Percentiles rank a stretch among this genome's conserved stretches.
Conservation (phyloP, 1,284 basidiomycete species). For the Ustilago crameri region DNA sequence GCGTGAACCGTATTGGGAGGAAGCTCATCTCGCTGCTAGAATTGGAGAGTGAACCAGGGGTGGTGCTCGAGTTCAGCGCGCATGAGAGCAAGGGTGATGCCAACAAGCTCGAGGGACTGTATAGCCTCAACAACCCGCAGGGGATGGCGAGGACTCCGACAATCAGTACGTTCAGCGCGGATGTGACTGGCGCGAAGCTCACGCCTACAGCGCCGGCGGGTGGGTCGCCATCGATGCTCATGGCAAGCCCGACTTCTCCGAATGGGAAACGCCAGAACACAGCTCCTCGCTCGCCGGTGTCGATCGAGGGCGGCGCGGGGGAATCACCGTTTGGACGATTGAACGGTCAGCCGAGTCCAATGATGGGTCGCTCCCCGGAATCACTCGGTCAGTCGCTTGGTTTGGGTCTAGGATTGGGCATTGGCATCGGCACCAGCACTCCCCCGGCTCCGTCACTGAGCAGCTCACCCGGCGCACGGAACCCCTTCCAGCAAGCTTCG, state of each 20-base stretch:
- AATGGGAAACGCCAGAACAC: slow-evolving; percentile 1
- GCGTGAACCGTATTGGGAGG: slow-evolving; percentile 82
- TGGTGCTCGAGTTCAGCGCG: slow-evolving; percentile 41
- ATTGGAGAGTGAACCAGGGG: slow-evolving; percentile 34
- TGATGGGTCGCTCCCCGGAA: slow-evolving; percentile 9
- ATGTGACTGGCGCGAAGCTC: slow-evolving; percentile 8
- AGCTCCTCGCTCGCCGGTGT: slow-evolving; percentile 2
- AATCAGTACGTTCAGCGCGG: slow-evolving; percentile 3
- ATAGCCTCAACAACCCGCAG: slow-evolving; percentile 23
- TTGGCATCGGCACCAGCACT: slow-evolving; percentile 10
- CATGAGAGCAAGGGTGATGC: slow-evolving; percentile 22
- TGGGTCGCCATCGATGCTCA: not conserved
- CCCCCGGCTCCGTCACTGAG: not conserved
- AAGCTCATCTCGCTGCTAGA: slow-evolving; percentile 69
- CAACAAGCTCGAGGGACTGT: slow-evolving; percentile 9
- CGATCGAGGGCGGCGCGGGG: not conserved
- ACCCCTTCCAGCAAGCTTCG: slow-evolving; percentile 6
- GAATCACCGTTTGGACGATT: slow-evolving; percentile 11
- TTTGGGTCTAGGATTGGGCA: slow-evolving; percentile 10
- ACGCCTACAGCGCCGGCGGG: too few species aligned
- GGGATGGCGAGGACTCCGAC: slow-evolving; percentile 15
- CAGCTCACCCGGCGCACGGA: slow-evolving; percentile 10
- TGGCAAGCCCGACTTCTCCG: slow-evolving; percentile 16
- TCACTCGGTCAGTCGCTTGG: slow-evolving; percentile 35
- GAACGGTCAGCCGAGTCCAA: slow-evolving; percentile 7